A percentile compares a stretch with the other conserved stretches of the same genome.
Conservation (phyloP, 2,329 filamentous ascomycete genomes). For the Colletotrichum sp. region DNA sequence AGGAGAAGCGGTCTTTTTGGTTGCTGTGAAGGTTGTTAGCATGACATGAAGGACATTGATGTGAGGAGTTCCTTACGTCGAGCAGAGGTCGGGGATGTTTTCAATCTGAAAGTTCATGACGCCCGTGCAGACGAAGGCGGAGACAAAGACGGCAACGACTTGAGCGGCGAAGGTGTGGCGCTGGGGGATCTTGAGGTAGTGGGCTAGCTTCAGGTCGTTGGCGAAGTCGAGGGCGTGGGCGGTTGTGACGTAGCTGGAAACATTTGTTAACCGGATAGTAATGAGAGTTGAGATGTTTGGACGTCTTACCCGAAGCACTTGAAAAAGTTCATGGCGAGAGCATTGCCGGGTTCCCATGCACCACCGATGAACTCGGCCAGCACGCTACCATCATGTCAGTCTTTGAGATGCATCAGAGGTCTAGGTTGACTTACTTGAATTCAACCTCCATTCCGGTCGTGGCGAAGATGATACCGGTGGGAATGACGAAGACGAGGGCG, state of each 20-base stretch:
- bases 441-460: conserved; percentile 45
- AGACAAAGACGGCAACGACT: conserved; percentile 37
- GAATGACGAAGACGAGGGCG: conserved; percentile 46
- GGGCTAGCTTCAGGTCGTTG: conserved; percentile 39
- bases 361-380: conserved; percentile 19
- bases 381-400: not conserved
- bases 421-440: not conserved
- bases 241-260: conserved; percentile 31
- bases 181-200: conserved; percentile 51
- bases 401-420: not conserved
- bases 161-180: conserved; percentile 39
- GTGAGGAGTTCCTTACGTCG: not conserved
- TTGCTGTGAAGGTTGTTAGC: not conserved
- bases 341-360: conserved; percentile 8
- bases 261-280: too few relatives aligned
- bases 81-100: conserved; percentile 32
- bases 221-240: conserved; percentile 40
- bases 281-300: too few relatives aligned
- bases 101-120: conserved; percentile 39
- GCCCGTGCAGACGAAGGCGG: conserved; percentile 36
- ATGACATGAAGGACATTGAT: fast-evolving
- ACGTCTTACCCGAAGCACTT: conserved; percentile 29
- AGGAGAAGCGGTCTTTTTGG: conserved; percentile 30
- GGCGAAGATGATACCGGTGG: conserved; percentile 47
- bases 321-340: conserved; percentile 13